Conservation (phyloP, 164 flowering plant genomes). For the Umbilicus rupestris region DNA sequence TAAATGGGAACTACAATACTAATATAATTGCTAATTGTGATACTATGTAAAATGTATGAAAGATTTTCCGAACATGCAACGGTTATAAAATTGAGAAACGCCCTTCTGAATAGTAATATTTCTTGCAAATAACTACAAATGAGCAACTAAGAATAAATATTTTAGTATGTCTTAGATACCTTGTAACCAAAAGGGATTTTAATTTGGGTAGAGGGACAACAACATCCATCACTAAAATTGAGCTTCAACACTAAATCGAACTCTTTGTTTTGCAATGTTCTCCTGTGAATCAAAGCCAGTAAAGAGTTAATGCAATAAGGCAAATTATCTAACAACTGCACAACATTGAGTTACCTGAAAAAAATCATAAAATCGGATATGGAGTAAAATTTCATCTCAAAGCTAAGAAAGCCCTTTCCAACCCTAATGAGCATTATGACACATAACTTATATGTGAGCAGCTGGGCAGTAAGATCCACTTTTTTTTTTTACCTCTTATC, state of each 20-base stretch:
- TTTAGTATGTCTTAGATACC: constrained; percentile 24
- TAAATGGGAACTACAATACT: not conserved
- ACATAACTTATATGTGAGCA: too few species aligned
- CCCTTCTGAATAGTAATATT: not conserved
- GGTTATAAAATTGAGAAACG: not conserved
- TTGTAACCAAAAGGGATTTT: constrained; percentile 59
- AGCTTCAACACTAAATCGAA: constrained; percentile 56
- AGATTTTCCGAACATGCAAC: too few species aligned
- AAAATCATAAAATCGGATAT: too few species aligned
- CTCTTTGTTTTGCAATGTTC: constrained; percentile 39
- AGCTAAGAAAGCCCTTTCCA: too few species aligned
- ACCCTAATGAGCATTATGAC: too few species aligned
- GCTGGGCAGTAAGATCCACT: too few species aligned
- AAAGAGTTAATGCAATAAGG: not conserved
- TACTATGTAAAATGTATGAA: too few species aligned
- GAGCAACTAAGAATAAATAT: not conserved
- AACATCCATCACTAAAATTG: constrained; percentile 74
- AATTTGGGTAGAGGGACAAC: constrained; percentile 37
- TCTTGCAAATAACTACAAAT: not conserved
- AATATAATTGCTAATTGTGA: not conserved
- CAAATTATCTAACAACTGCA: not conserved
- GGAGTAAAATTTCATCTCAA: too few species aligned
- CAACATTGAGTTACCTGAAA: not conserved
- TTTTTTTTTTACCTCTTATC: too few species aligned
- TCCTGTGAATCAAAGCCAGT: constrained; percentile 32